Evolutionary conservation across 768 basidiomycete species (phyloP), one percentile per base, ranked within the genome.

Genomic region (Kwoniella dejecticola): DNA sequence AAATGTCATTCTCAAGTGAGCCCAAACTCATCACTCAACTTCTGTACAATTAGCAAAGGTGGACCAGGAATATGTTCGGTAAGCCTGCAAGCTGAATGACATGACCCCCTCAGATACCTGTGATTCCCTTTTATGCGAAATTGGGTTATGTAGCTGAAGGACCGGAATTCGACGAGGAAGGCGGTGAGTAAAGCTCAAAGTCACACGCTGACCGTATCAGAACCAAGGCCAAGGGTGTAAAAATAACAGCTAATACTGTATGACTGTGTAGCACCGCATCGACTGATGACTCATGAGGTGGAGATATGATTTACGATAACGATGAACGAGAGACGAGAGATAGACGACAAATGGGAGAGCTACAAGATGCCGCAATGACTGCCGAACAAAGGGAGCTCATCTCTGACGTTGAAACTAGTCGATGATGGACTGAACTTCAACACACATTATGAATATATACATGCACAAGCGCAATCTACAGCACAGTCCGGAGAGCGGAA

Each of bases 101-200:
- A 10, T 47, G 6, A 19, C 15, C 44, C 17, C 4, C 17, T 3
- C 23, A 71, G 69, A 66, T 73, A 36, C 63, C 70, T 19, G 71
- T 71, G 26, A 63, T 74, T 23, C 60, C 68, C n/a, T 75, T 72
- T 31, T 78, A 78, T 57, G 55, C 52, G n/a, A 69, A 60, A 57
- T 26, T 70, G 33, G 77, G 77, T 4, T 78, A 73, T 64, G 53
- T 52, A 1, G n/a, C 65, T 5, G 68, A 67, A 44, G 77, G 77
- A 0, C 62, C 62, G 11, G 61, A 60, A 38, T 78, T 74, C 38
- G 69, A 76, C 55, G 74, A 74, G 52, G 74, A 76, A 31, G 77
- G 77, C 12, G 74, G 76, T 77, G 49, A 68, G 74, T 71, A 5
- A 8, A 42, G 19, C 7, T 13, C 8, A 38, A 6, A 26, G 42